These are phyloP conservation scores for Canariomyces notabilis DNA, from an alignment of 2,329 filamentous ascomycete genomes.

Conservation along the genomic window DNA sequence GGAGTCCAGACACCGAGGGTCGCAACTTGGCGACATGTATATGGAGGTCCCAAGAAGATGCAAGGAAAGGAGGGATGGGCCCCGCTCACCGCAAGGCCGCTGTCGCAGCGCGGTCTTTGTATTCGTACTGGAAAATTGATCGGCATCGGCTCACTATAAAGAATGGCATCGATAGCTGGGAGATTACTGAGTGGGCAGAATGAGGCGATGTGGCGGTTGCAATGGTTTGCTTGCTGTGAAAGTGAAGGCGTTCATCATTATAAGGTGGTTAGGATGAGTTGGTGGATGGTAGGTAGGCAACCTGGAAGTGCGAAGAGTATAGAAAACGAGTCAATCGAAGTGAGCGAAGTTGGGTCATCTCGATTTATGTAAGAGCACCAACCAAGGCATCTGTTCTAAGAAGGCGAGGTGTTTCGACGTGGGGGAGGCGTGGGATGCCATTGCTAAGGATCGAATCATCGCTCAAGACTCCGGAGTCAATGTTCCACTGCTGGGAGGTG, in stretches of 20 bases:
- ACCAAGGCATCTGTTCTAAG: background rate
- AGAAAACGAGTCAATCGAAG: background rate
- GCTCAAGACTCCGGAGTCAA: background rate
- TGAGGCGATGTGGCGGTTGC: conserved; percentile 1
- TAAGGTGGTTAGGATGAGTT: too few relatives aligned
- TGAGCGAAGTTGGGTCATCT: conserved; percentile 3
- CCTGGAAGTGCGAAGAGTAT: background rate
- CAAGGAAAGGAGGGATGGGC: conserved; percentile 53
- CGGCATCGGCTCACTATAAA: conserved; percentile 64
- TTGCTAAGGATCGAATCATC: conserved; percentile 18
- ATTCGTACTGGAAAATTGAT: conserved; percentile 64
- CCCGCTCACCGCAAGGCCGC: conserved; percentile 60
- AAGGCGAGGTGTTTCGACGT: conserved; percentile 18
- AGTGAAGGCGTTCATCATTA: too few relatives aligned
- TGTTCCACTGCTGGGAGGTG: conserved; percentile 7
- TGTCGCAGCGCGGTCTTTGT: conserved; percentile 58
- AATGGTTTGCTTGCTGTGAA: background rate
- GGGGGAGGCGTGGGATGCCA: conserved; percentile 27
- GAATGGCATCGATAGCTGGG: conserved; percentile 60
- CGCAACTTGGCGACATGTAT: conserved; percentile 78
- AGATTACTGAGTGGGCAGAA: conserved; percentile 53
- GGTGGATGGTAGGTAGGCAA: background rate
- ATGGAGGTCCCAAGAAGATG: conserved; percentile 58
- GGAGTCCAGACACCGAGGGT: conserved; percentile 61
- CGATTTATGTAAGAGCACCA: conserved; percentile 11